Evolutionary conservation across 2,329 filamentous ascomycete genomes (phyloP).

Genomic region (Delphinella strobiligena): DNA sequence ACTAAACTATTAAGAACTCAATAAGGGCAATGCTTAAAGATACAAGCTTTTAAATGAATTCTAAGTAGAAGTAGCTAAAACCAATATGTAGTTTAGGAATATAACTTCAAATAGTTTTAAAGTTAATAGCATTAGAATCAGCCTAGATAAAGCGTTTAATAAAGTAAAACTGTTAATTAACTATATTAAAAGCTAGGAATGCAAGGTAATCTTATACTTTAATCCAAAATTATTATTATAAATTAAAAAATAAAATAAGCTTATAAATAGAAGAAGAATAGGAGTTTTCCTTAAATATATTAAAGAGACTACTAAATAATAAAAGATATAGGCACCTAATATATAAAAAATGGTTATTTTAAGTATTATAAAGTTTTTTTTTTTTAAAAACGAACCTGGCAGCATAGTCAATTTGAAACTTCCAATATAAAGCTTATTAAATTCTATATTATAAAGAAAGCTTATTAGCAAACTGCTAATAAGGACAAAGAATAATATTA

Average conservation of each 20-base stretch:
- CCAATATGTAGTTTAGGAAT: neutral
- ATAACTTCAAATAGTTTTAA: neutral
- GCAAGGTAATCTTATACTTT: neutral
- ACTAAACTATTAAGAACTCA: neutral
- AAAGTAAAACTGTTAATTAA: neutral
- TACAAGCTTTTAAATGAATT: neutral
- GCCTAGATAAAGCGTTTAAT: neutral
- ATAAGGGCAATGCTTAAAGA: conserved; percentile 1
- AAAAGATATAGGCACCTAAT: neutral
- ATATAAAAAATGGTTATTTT: neutral
- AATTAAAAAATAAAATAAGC: neutral
- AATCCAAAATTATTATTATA: neutral
- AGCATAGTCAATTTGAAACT: too few species aligned
- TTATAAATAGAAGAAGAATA: neutral
- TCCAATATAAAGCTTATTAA: too few species aligned
- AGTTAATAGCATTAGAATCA: neutral
- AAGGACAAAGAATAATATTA: too few species aligned
- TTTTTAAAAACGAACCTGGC: neutral
- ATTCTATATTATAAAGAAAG: too few species aligned
- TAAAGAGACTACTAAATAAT: neutral
- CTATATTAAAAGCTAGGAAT: too few species aligned
- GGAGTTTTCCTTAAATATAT: neutral
- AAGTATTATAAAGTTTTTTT: neutral
- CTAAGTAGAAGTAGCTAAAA: neutral
- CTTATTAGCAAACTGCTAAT: too few species aligned